These are phyloP conservation scores for Neoconidiobolus thromboides DNA, from an alignment of 371 early-diverging fungal species.

Conservation along the genomic window DNA sequence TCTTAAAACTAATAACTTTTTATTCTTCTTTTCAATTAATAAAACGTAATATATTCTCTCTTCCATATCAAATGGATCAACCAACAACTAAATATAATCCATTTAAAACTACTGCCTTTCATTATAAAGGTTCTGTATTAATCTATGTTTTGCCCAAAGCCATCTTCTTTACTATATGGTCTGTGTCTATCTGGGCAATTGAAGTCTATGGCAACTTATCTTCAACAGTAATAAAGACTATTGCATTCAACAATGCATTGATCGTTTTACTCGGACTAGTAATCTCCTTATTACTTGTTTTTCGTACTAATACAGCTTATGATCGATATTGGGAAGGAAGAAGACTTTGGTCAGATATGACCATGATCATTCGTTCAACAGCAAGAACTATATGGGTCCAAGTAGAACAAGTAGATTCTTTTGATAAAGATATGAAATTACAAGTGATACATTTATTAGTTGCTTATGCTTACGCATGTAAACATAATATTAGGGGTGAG, in stretches of 20 bases:
- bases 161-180: background rate
- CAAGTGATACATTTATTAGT: constrained; percentile 43
- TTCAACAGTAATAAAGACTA: background rate
- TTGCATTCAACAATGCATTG: background rate
- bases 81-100: background rate
- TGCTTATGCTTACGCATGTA: constrained; percentile 41
- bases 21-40: too few species aligned
- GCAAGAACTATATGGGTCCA: constrained; percentile 44
- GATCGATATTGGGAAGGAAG: constrained; percentile 60
- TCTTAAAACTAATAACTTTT: too few species aligned
- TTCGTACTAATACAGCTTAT: constrained; percentile 64
- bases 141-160: constrained; percentile 1
- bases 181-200: background rate
- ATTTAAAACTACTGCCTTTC: background rate
- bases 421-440: constrained; percentile 34
- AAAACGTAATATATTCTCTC: too few species aligned
- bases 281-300: constrained; percentile 45
- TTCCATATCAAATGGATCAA: too few species aligned
- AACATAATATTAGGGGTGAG: constrained; percentile 54
- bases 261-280: constrained; percentile 26
- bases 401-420: constrained; percentile 30
- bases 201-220: background rate
- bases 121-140: background rate
- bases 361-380: constrained; percentile 31
- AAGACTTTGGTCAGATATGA: constrained; percentile 36